Evolutionary conservation across 495 filamentous ascomycete species (phyloP), one percentile per base, ranked within the genome.

Genomic region (Penicillium argentinense): DNA sequence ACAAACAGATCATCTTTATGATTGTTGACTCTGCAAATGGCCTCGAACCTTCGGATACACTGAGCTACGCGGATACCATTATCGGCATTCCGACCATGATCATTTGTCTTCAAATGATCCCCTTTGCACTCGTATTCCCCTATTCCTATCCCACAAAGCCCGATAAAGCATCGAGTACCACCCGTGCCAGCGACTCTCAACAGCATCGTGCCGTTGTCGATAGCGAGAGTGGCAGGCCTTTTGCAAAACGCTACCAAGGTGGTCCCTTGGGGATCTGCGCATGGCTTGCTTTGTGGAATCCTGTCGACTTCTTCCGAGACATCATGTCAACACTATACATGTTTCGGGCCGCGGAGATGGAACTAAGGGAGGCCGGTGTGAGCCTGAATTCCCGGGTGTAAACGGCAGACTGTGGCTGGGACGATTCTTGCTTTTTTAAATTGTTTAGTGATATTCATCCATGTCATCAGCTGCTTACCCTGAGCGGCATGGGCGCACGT

Each of bases 91-190:
- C 62, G 1, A 59, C 45, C 7, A 47, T 72, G 45, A 45, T 69
- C 13, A 62, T 67, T 22, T 69, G 62, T 32, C 29, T 66, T 29
- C 63, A 68, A 33, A 62, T 69, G 62, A 57, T 69, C 1, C 51
- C 62, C 3, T 64, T 69, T 33, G 53, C 62, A 14, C 17, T 65
- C 23, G 60, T 68, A 27, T 58, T 70, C 37, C 56, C 53, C 44
- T 67, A 53, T 21, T 60, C 68, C 3, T 72, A 66, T 47, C 47
- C 40, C 25, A 44, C 47, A 9, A 51, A 37, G 12, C 58, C 57
- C 1, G 69, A 69, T 45, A 18, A 39, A 14, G 26, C 12, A 16
- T 21, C n/a, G 23, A 29, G 14, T 25, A 7, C 13, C 43, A 24
- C 18, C 11, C 11, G 38, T 21, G 23, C 16, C 18, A 25, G 26